Evolutionary conservation across 1,139 yeast genomes (phyloP).

Genomic region (Geotrichum phurueaensis): DNA sequence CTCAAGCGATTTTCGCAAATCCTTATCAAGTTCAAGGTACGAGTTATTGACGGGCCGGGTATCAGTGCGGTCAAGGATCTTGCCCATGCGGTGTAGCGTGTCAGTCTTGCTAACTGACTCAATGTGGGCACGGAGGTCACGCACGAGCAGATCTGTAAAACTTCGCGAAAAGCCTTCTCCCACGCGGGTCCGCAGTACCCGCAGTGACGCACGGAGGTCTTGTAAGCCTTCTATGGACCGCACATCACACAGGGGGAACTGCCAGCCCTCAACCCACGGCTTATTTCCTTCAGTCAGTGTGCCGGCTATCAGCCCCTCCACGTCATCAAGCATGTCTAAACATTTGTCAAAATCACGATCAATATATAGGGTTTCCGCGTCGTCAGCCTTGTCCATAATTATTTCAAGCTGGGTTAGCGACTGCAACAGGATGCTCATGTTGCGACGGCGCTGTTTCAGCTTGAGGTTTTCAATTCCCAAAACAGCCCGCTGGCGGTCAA

Average conservation of each 20-base stretch:
- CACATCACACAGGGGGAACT: slow-evolving; percentile 48
- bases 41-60: slow-evolving; percentile 23
- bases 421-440: slow-evolving; percentile 58
- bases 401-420: slow-evolving; percentile 58
- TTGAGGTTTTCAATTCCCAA: slow-evolving; percentile 50
- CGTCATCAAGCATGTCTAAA: slow-evolving; percentile 50
- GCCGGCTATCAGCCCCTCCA: slow-evolving; percentile 56
- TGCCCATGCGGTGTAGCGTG: slow-evolving; percentile 48
- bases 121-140: slow-evolving; percentile 57
- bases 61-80: slow-evolving; percentile 22
- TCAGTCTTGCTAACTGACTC: slow-evolving; percentile 44
- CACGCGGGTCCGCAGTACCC: slow-evolving; percentile 50
- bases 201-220: slow-evolving; percentile 47
- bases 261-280: slow-evolving; percentile 44
- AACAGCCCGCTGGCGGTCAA: slow-evolving; percentile 49
- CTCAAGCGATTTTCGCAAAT: slow-evolving; percentile 40
- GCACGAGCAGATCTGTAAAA: slow-evolving; percentile 50
- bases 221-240: slow-evolving; percentile 53
- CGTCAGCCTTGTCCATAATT: slow-evolving; percentile 45
- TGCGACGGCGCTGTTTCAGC: slow-evolving; percentile 49
- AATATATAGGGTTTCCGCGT: slow-evolving; percentile 45
- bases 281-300: slow-evolving; percentile 33
- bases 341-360: slow-evolving; percentile 35
- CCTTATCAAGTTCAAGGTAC: slow-evolving; percentile 38
- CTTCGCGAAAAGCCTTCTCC: slow-evolving; percentile 61